phyloP scores from a whole-genome alignment of 768 basidiomycete species.

The Leucocoprinus leucothites region DNA sequence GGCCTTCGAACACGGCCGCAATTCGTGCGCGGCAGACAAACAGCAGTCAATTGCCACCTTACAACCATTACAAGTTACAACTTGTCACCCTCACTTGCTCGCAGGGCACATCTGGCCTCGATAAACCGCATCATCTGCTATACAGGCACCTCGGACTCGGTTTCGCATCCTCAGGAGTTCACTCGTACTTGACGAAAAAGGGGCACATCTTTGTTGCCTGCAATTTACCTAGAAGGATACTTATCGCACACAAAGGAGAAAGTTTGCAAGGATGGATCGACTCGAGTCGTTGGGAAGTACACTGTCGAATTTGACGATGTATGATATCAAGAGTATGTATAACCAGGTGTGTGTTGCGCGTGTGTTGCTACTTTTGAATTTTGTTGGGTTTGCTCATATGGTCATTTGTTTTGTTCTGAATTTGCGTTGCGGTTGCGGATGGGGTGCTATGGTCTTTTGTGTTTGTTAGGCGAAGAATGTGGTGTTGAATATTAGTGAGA shows the following conservation, averaged over 20 bases:
- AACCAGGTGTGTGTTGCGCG: slow-evolving; percentile 60
- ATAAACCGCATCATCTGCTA: too few relatives aligned
- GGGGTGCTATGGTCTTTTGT: slow-evolving; percentile 12
- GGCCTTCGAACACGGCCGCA: slow-evolving; percentile 25
- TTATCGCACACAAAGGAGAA: slow-evolving; percentile 1
- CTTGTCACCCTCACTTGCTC: too few relatives aligned
- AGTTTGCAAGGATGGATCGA: slow-evolving; percentile 57
- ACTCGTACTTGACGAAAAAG: too few relatives aligned
- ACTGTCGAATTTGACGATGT: slow-evolving; percentile 81
- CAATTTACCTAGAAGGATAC: too few relatives aligned
- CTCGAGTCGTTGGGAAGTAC: slow-evolving; percentile 72
- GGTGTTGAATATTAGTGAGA: slow-evolving; percentile 94
- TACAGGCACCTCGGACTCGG: too few relatives aligned
- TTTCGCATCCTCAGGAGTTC: too few relatives aligned
- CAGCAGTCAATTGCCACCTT: too few relatives aligned
- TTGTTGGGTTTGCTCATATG: slow-evolving; percentile 5
- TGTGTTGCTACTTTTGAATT: background rate
- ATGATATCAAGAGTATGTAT: slow-evolving; percentile 94
- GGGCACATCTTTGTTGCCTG: too few relatives aligned
- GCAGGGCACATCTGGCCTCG: too few relatives aligned
- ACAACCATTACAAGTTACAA: too few relatives aligned
- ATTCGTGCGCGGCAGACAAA: too few relatives aligned
- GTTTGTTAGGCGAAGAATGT: slow-evolving; percentile 84
- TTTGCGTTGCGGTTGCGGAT: background rate
- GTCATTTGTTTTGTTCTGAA: background rate